Conservation (phyloP, 306 rosid species). For the Oemleria cerasiformis region DNA sequence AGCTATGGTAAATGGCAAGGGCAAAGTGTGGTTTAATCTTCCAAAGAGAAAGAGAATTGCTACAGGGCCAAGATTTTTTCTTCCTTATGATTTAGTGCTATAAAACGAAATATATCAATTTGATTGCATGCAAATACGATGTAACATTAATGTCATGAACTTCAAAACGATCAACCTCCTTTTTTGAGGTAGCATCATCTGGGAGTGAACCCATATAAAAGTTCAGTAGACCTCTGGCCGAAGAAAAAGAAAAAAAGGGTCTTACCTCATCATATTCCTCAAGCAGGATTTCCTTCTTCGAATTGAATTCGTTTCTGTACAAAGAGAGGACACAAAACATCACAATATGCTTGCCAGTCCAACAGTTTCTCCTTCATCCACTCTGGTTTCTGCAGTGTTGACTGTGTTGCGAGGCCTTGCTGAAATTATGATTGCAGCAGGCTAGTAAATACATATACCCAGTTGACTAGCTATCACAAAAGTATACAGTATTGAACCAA, state of each 20-base stretch:
- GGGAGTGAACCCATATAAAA: not conserved
- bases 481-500: not conserved
- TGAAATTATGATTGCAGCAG: slow-evolving; percentile 31
- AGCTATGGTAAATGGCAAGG: not conserved
- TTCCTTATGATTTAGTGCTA: not conserved
- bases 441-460: slow-evolving; percentile 5
- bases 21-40: not conserved
- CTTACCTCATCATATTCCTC: slow-evolving; percentile 9
- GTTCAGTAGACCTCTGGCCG: slow-evolving; percentile 2
- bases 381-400: slow-evolving; percentile 52
- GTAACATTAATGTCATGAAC: not conserved
- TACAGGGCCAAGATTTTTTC: not conserved
- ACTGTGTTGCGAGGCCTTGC: slow-evolving; percentile 63
- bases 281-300: not conserved
- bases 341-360: slow-evolving; percentile 81
- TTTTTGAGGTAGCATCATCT: slow-evolving; percentile 4
- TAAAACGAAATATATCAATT: not conserved
- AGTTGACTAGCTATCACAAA: not conserved
- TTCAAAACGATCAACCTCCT: not conserved
- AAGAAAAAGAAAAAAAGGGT: not conserved
- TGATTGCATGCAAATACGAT: not conserved
- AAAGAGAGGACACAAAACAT: slow-evolving; percentile 36
- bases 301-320: slow-evolving; percentile 63
- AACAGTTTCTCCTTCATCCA: slow-evolving; percentile 59
- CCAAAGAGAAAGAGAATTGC: not conserved